Base-by-base conservation (phyloP, 1,284 basidiomycete species). In the Microbotryomycetes sp. region DNA sequence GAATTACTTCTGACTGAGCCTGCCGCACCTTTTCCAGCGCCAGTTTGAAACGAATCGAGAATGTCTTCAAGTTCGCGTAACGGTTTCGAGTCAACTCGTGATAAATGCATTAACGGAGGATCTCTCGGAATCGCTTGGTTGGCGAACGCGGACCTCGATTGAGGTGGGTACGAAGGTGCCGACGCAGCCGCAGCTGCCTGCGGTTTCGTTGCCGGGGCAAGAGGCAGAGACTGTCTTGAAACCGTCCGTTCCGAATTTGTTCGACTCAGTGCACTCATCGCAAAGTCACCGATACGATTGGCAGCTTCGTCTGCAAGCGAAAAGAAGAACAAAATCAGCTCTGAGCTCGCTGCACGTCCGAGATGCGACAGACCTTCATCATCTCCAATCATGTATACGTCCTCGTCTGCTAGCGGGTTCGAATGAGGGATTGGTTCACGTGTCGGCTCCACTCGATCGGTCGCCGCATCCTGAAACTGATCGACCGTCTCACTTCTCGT, bases 61-160 rank as follows among this genome's bases (percentile, higher is more conserved):
- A 61, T 61, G 19, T 36, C 49, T 48, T 67, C 66, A 16, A 67
- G 59, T 22, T 67, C 66, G 22, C 59, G 58, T 6, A 67, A 58
- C 0, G 66, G 66, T 16, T 63, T 59, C 32, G 66, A 67, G 58
- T 67, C 66, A 49, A 67, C 60, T 4, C 66, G 60, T 14, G 51
- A 26, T 14, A 55, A 56, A 52, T 60, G 52, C 9, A 12, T 42
- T 9, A 42, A 19, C 12, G 36, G 12, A 9, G 36, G 36, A 12
- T 42, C 12, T 42, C 36, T 42, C 9, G 36, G 36, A 19, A 9
- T 19, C 12, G 12, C 36, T 19, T 42, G 36, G 19, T 42, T 9
- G 36, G 36, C 9, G 36, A 42, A 42, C 12, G 36, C 36, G 19
- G 36, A 42, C 19, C 36, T 9, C 36, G 36, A 42, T 19, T 42